Conservation (phyloP, 2,329 filamentous ascomycete genomes). For the Arthrobotrys entomopaga region DNA sequence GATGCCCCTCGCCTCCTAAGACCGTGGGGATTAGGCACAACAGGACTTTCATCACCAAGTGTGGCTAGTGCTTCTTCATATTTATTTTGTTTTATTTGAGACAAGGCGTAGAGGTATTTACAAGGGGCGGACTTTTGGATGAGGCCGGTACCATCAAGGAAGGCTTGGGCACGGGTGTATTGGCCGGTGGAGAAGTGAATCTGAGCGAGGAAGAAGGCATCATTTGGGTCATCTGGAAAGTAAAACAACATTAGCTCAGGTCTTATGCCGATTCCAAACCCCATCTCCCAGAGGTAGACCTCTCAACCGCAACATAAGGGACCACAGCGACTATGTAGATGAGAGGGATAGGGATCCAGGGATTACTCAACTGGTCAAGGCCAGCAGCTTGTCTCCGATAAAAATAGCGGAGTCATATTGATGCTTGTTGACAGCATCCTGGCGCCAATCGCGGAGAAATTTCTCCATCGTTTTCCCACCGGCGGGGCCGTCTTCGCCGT, state of each 20-base stretch:
- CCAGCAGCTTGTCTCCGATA: slow-evolving; percentile 94
- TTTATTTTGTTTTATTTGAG: slow-evolving; percentile 88
- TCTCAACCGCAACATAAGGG: slow-evolving; percentile 24
- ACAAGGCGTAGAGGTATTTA: slow-evolving; percentile 91
- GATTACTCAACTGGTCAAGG: slow-evolving; percentile 77
- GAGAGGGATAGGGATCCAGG: not conserved
- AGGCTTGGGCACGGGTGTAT: slow-evolving; percentile 88
- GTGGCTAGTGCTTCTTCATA: slow-evolving; percentile 87
- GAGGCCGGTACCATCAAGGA: slow-evolving; percentile 85
- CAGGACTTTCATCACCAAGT: slow-evolving; percentile 90
- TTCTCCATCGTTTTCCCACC: slow-evolving; percentile 75
- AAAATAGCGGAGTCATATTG: slow-evolving; percentile 98
- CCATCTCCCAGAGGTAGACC: not conserved
- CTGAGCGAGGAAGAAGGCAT: slow-evolving; percentile 98
- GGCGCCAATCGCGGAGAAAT: slow-evolving; percentile 91
- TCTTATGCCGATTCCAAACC: no score
- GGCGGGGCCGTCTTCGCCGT: slow-evolving; percentile 2
- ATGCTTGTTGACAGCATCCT: slow-evolving; percentile 93
- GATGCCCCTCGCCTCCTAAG: slow-evolving; percentile 69
- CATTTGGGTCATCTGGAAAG: slow-evolving; percentile 81
- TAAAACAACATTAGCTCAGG: not conserved
- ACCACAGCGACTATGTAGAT: not conserved
- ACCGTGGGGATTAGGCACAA: slow-evolving; percentile 75
- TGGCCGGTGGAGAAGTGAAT: slow-evolving; percentile 96
- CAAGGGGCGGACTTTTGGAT: slow-evolving; percentile 84